phyloP scores from a whole-genome alignment of 257 asterid genomes.

The Jacaranda mimosifolia region DNA sequence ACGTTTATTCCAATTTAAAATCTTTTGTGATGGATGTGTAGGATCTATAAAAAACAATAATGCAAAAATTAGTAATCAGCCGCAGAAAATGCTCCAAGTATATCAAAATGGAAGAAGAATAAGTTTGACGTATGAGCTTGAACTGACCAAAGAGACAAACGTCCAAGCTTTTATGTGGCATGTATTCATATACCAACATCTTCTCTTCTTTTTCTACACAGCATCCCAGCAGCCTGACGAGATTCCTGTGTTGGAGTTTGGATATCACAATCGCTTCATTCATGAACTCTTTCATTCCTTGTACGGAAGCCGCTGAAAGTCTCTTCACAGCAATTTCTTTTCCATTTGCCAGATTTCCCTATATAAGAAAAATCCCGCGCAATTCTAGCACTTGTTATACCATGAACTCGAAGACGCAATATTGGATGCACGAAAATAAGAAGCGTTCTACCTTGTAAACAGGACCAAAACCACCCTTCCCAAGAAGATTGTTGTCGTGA shows the following conservation, averaged over 20 bases:
- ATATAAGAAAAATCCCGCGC: background rate
- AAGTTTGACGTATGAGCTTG: background rate
- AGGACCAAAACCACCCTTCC: constrained; percentile 72
- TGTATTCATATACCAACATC: constrained; percentile 49
- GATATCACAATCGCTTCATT: constrained; percentile 54
- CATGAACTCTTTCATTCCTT: constrained; percentile 52
- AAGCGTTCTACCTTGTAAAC: constrained; percentile 60
- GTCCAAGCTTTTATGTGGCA: constrained; percentile 53
- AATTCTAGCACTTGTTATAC: background rate
- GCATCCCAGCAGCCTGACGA: constrained; percentile 48
- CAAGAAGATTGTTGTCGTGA: constrained; percentile 52
- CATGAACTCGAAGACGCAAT: background rate
- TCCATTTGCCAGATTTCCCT: constrained; percentile 49
- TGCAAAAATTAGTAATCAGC: background rate
- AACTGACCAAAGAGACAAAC: constrained; percentile 47
- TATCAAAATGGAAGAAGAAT: background rate
- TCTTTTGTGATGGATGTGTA: constrained; percentile 28
- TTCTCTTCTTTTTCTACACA: constrained; percentile 52
- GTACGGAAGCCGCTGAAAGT: constrained; percentile 50
- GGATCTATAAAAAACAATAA: background rate
- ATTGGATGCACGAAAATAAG: background rate
- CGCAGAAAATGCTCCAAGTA: background rate
- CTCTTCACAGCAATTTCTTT: constrained; percentile 52
- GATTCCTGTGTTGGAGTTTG: constrained; percentile 56
- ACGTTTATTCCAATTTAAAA: constrained; percentile 55